A percentile compares a stretch with the other conserved stretches of the same genome.
phyloP scores from a whole-genome alignment of 1,284 basidiomycete genomes.

The Leccinum subrobustum region DNA sequence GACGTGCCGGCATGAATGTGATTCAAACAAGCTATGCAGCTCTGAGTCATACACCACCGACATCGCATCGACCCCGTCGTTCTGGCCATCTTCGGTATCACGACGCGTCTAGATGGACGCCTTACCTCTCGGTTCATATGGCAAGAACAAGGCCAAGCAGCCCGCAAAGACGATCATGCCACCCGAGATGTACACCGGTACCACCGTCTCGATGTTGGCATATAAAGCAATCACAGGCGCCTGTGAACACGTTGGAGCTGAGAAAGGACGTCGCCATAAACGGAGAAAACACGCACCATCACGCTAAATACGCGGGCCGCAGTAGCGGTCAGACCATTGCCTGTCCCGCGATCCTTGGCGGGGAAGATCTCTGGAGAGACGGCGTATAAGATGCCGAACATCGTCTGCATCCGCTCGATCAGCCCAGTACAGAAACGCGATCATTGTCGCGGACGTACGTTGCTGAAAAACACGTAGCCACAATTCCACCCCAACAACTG shows the following conservation, averaged over 20 bases:
- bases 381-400: slow-evolving; percentile 75
- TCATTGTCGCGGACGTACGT: slow-evolving; percentile 36
- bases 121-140: slow-evolving; percentile 73
- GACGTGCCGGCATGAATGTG: too few relatives aligned
- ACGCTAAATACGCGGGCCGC: slow-evolving; percentile 65
- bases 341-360: slow-evolving; percentile 69
- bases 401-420: slow-evolving; percentile 41
- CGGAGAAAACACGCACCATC: slow-evolving; percentile 39
- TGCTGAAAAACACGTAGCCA: slow-evolving; percentile 60
- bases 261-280: background rate
- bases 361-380: slow-evolving; percentile 70
- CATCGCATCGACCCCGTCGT: background rate
- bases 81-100: background rate
- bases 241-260: slow-evolving; percentile 31
- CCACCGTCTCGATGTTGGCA: slow-evolving; percentile 60
- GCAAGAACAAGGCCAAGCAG: slow-evolving; percentile 65
- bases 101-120: slow-evolving; percentile 48
- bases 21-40: background rate
- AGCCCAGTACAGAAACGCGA: background rate
- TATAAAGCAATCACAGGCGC: slow-evolving; percentile 74
- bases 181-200: slow-evolving; percentile 78
- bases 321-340: slow-evolving; percentile 63
- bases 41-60: background rate
- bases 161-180: slow-evolving; percentile 69
- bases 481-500: slow-evolving; percentile 74